Evolutionary conservation across 1,284 basidiomycete species (phyloP).

Genomic region (Rhodotorula sp.): DNA sequence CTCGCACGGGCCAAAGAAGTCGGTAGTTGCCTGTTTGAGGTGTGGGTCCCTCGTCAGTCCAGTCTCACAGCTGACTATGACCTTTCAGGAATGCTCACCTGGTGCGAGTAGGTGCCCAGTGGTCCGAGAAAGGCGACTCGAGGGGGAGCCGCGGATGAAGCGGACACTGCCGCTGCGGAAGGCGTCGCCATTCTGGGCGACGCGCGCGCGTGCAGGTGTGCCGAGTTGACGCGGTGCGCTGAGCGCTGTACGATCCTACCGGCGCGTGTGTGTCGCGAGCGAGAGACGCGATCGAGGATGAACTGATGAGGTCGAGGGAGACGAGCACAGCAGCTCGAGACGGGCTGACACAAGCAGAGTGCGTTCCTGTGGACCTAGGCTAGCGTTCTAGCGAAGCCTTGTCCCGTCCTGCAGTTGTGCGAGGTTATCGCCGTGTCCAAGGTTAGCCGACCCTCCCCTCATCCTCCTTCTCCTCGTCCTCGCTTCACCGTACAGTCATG

Average conservation of each 20-base stretch:
- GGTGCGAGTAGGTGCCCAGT: constrained; percentile 45
- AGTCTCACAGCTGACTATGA: not conserved
- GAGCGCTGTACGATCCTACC: too few species aligned
- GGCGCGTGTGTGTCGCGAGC: too few species aligned
- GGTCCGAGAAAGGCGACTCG: constrained; percentile 44
- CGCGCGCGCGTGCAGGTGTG: too few species aligned
- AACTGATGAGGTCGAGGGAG: too few species aligned
- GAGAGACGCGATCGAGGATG: too few species aligned
- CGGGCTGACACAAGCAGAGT: too few species aligned
- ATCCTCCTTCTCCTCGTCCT: not conserved
- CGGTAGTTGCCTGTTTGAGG: constrained; percentile 22
- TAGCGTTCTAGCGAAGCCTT: too few species aligned
- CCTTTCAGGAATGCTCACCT: constrained; percentile 20
- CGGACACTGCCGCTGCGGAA: not conserved
- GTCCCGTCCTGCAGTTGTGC: too few species aligned
- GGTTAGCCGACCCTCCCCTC: not conserved
- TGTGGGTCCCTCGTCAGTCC: not conserved
- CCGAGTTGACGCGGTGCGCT: too few species aligned
- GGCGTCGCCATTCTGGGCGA: not conserved
- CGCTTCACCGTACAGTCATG: not conserved
- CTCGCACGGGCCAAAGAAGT: constrained; percentile 34
- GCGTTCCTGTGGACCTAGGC: too few species aligned
- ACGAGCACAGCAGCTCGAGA: too few species aligned
- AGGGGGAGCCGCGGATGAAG: constrained; percentile 7
- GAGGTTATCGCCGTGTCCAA: too few species aligned